These are phyloP conservation scores for Aspergillus sergii DNA, from an alignment of 2,329 filamentous ascomycete genomes.

Conservation along the genomic window DNA sequence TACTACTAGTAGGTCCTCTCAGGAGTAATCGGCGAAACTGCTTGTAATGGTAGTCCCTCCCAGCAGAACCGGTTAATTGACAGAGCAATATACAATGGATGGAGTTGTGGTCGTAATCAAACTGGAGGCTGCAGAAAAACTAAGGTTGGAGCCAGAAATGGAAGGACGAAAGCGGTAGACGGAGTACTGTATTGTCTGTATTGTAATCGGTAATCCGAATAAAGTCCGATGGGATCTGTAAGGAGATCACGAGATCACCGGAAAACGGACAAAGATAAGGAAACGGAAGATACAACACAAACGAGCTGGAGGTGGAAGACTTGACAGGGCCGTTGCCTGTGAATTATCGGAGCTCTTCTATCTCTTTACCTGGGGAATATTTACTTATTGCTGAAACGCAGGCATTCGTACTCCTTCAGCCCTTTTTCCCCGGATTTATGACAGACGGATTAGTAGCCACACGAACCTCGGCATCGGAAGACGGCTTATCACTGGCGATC, in stretches of 20 bases:
- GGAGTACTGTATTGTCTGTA: background rate
- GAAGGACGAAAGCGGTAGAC: background rate
- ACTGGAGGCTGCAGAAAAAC: background rate
- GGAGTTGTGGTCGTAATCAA: background rate
- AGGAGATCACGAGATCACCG: background rate
- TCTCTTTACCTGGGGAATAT: background rate
- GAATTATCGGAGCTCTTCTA: background rate
- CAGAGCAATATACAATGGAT: background rate
- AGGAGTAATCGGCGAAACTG: background rate
- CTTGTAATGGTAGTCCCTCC: background rate
- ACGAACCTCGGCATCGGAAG: slow-evolving; percentile 40
- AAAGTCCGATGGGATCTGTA: background rate
- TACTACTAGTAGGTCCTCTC: background rate
- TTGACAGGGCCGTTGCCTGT: background rate
- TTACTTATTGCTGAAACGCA: background rate
- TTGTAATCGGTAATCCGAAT: slow-evolving; percentile 8
- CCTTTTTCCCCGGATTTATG: slow-evolving; percentile 15
- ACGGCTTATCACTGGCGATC: slow-evolving; percentile 32
- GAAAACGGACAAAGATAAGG: background rate
- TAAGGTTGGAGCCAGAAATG: background rate
- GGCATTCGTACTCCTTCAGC: background rate
- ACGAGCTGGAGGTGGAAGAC: background rate
- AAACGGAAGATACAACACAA: background rate
- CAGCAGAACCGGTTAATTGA: background rate
- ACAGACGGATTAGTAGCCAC: slow-evolving; percentile 25